Conservation (phyloP, 441 rosid genomes). For the Codiaeum variegatum region DNA sequence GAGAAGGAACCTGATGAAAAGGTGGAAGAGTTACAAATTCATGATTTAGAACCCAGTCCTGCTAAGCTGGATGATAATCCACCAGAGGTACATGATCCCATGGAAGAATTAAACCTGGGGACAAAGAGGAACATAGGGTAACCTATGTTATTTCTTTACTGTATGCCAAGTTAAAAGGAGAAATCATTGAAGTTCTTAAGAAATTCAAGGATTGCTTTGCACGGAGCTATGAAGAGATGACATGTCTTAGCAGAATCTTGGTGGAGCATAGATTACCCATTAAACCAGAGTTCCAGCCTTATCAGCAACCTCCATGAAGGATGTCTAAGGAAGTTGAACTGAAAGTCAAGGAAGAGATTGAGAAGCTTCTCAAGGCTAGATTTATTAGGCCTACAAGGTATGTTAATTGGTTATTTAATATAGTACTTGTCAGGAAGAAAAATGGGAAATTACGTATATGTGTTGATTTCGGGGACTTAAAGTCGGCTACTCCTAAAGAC, state of each 20-base stretch:
- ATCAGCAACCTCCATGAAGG: not conserved
- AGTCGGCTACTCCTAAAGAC: not conserved
- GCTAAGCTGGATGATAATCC: not conserved
- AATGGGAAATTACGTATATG: not conserved
- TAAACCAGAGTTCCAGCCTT: too few relatives aligned
- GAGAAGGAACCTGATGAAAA: not conserved
- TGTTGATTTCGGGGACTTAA: too few relatives aligned
- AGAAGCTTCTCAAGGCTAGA: not conserved
- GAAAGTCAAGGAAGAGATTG: not conserved
- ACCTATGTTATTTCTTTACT: not conserved
- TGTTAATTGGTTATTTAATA: not conserved
- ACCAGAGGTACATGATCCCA: not conserved
- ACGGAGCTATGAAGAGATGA: not conserved
- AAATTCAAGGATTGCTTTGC: too few relatives aligned
- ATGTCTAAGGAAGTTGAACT: not conserved
- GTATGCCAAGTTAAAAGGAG: fast-evolving
- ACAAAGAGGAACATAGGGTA: not conserved
- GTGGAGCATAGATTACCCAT: not conserved
- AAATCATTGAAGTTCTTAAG: too few relatives aligned
- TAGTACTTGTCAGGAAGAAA: too few relatives aligned
- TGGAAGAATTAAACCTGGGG: not conserved
- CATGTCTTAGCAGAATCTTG: not conserved
- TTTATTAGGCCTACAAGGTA: not conserved
- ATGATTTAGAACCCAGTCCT: not conserved
- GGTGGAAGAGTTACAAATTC: not conserved